phyloP scores from a whole-genome alignment of 345 rosid species.

The Populus deltoides region DNA sequence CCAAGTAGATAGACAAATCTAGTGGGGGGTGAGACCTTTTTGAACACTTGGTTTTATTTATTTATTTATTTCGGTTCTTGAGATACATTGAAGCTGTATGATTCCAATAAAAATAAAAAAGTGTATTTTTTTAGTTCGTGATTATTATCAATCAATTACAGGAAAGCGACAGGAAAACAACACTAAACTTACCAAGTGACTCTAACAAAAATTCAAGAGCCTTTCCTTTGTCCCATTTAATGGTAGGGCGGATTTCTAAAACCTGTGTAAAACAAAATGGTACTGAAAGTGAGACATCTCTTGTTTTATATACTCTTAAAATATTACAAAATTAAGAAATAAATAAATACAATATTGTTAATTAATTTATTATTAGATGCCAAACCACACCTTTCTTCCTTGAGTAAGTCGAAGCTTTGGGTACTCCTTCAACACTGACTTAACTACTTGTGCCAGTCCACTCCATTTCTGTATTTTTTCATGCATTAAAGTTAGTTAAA shows the following conservation, averaged over 20 bases:
- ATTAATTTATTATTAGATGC: not conserved
- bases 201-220: slow-evolving; percentile 54
- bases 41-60: not conserved
- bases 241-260: slow-evolving; percentile 47
- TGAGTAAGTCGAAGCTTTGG: slow-evolving; percentile 32
- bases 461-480: slow-evolving; percentile 60
- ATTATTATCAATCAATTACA: not conserved
- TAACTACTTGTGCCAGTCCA: slow-evolving; percentile 54
- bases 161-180: not conserved
- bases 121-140: not conserved
- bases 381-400: slow-evolving; percentile 44
- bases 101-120: not conserved
- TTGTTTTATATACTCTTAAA: not conserved
- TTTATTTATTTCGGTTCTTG: not conserved
- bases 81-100: not conserved
- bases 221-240: slow-evolving; percentile 60
- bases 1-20: not conserved
- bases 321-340: not conserved
- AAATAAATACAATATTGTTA: not conserved
- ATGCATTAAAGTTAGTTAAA: not conserved
- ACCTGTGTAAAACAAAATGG: slow-evolving; percentile 24
- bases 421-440: slow-evolving; percentile 31
- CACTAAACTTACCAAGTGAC: slow-evolving; percentile 18
- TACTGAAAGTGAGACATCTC: not conserved
- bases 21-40: not conserved